Evolutionary conservation across 148 eudicot species (phyloP), one percentile per base, ranked within the genome.

Genomic region (Rhododendron griersonianum): DNA sequence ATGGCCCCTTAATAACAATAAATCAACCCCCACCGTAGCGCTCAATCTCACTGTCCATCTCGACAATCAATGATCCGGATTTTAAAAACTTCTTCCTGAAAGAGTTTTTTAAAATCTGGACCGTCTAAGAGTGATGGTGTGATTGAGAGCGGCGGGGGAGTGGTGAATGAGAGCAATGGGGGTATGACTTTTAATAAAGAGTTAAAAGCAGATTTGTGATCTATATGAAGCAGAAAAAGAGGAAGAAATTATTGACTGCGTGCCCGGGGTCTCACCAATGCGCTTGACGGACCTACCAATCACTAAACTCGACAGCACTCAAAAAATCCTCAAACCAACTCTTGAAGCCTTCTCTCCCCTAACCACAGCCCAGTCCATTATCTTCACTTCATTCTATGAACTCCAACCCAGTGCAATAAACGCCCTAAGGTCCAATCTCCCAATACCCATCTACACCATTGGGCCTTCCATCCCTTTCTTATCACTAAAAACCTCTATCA

Each of bases 221-320:
- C 3, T 23, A 8, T 67, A 2, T 67, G 74, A 67, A 25, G 74
- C 74, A 77, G 80, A 23, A 77, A 77, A 37, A 87, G 35, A 48
- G 39, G 59, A 84, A 21, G 69, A 78, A 14, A 39, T 77, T 37
- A 65, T 87, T 37, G 89, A 87, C 25, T 57, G 65, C 79, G 39
- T 87, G 15, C 89, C 89, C 15, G 89, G 86, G 65, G 81, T 87
- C 11, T 13, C 71, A 30, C 69, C 84, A 1, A 67, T 84, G 37
- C 77, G 80, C 7, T 41, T 67, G 28, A 50, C 80, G 5, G 86
- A 85, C 80, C 53, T 85, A 37, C 82, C 86, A 33, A 41, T 41
- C 45, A 41, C 7, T 5, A 41, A 41, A 41, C 2, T 50, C 53
- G 3, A 50, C 53, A 11, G 53, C 53, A 2, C 53, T 50, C 53